Evolutionary conservation across 176 grass and related monocot genomes (phyloP), one percentile per base, ranked within the genome.

Genomic region (Carex kokanica): DNA sequence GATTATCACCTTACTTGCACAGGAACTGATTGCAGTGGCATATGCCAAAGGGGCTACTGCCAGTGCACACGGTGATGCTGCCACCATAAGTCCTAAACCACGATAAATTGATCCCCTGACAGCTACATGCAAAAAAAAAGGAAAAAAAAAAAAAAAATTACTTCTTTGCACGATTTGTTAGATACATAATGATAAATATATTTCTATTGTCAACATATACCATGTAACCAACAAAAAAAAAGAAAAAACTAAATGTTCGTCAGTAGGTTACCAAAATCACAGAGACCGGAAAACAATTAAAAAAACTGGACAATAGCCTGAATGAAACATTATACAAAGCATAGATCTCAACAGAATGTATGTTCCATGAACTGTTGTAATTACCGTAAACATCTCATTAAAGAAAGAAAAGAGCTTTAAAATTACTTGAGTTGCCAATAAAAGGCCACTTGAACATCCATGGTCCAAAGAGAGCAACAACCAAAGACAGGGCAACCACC

Each of bases 21-120:
- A 93, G 57, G 95, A 92, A 87, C 95, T 98, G 86, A 98, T 98
- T 60, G 95, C 95, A 77, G 89, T 98, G 15, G 95, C 92, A 88
- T 98, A 98, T 86, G 95, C 95, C 85, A 98, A 86, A 85, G 95
- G 95, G 83, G 95, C 92, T 85, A 94, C 95, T 34, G 95, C 95
- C 87, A 98, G 83, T 81, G 95, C 95, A 87, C 95, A 98, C 0
- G 95, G 95, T 87, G 95, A 98, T 84, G 92, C 95, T 87, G 95
- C 95, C 63, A 98, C 95, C 95, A 98, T 98, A 85, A 98, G 89
- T 62, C 95, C 95, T 86, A 98, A 85, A 52, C 90, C 95, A 81
- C 95, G 92, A 86, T 98, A 98, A 91, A 94, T 78, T 84, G 95
- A 98, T 56, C 95, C 95, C 86, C 90, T 98, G 85, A 89, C 94